A percentile compares a stretch with the other conserved stretches of the same genome.
Evolutionary conservation across 441 rosid genomes (phyloP).

Genomic region (Gossypium trilobum): DNA sequence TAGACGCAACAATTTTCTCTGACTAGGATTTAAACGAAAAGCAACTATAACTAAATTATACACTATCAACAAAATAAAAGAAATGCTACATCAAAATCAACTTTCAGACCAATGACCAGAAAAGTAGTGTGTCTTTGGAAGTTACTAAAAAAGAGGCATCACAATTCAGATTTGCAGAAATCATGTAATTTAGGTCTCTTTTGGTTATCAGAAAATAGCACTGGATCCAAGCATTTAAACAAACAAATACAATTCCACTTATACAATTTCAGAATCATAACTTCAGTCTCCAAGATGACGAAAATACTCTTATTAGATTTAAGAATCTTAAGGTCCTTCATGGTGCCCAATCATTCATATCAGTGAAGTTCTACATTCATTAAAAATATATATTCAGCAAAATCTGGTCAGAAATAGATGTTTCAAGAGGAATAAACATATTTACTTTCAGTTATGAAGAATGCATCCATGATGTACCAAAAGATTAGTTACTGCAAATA

Average conservation of each 20-base stretch:
- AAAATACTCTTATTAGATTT: neutral
- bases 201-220: neutral
- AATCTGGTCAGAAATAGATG: neutral
- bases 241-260: neutral
- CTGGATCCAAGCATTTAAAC: neutral
- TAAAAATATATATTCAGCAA: neutral
- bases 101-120: neutral
- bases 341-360: neutral
- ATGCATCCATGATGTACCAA: neutral
- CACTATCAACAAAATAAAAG: neutral
- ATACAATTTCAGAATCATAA: neutral
- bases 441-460: neutral
- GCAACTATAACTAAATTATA: neutral
- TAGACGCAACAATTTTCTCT: neutral
- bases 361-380: neutral
- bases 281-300: neutral
- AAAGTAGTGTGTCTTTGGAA: neutral
- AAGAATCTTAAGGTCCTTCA: neutral
- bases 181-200: neutral
- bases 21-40: neutral
- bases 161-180: neutral
- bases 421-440: neutral
- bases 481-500: conserved; percentile 1
- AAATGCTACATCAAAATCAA: neutral
- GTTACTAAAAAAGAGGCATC: neutral